These are phyloP conservation scores for Yamadazyma triangularis DNA, from an alignment of 1,139 yeast genomes.

Conservation along the genomic window DNA sequence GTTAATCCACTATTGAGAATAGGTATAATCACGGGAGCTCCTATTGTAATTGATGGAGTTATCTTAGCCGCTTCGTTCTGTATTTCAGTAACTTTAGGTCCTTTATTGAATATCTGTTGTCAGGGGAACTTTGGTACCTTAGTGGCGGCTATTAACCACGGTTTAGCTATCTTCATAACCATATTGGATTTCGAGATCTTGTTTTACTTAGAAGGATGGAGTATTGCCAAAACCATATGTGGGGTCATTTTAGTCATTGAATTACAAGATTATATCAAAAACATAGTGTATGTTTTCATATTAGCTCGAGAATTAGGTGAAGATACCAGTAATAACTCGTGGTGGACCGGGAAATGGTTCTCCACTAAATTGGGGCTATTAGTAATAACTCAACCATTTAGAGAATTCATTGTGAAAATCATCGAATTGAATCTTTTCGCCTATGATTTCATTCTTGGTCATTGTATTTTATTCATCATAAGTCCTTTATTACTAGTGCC, in stretches of 20 bases:
- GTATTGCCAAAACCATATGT: conserved; percentile 52
- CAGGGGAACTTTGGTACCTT: conserved; percentile 29
- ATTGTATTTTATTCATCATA: conserved; percentile 54
- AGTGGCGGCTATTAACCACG: conserved; percentile 51
- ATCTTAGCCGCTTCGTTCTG: conserved; percentile 44
- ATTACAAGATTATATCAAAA: conserved; percentile 50
- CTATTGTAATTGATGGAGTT: conserved; percentile 41
- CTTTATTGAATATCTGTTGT: conserved; percentile 14
- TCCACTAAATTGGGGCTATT: conserved; percentile 56
- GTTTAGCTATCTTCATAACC: conserved; percentile 22
- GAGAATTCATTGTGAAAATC: conserved; percentile 66
- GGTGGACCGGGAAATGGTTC: conserved; percentile 89
- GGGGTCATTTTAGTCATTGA: conserved; percentile 54
- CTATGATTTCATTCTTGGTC: conserved; percentile 68
- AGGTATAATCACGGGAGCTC: conserved; percentile 30
- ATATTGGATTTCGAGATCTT: conserved; percentile 51
- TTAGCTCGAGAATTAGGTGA: conserved; percentile 59
- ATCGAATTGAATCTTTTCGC: conserved; percentile 68
- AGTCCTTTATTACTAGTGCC: conserved; percentile 66
- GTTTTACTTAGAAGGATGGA: conserved; percentile 63
- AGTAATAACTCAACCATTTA: conserved; percentile 56
- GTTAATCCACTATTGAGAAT: conserved; percentile 12
- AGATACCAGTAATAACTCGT: conserved; percentile 57
- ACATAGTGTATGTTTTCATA: conserved; percentile 26
- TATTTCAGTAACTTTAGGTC: conserved; percentile 25